Base-by-base conservation (phyloP, 176 grass and related monocot species). In the Zea luxurians region DNA sequence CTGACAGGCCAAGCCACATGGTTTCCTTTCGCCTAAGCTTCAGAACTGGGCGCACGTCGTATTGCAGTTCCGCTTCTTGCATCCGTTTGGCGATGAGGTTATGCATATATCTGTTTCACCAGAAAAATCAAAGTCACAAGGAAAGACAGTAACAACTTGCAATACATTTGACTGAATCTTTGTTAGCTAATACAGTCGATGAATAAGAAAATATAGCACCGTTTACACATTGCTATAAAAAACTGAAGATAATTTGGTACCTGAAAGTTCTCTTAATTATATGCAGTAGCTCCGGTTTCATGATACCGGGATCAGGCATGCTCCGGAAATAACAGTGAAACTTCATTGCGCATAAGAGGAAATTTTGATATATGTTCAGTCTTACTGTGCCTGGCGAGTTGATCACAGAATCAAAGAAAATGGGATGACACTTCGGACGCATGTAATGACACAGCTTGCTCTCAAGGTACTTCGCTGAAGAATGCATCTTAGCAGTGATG, bases 331-430 rank as follows among this genome's bases (percentile, higher is more conserved):
- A 97, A 64, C 89, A 91, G 66, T 93, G 94, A 63, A 97, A 97
- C 80, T 97, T 97, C 94, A 97, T 97, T 52, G 94, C 94, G 5
- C 91, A 91, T 66, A 97, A 72, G 41, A 93, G 80, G 84, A 97
- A 92, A 53, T 83, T 80, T 65, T 97, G 94, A 73, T 97, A 93
- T 36, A 82, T 55, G 84, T 97, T 97, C 79, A 93, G 74, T 78
- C 87, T 83, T 58, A 97, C 74, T 12, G 83, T 90, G 44, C 82
- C 48, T 10, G 87, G 85, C 38, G 89, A 92, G 65, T 97, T 97
- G 72, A 97, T 93, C 49, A 20, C 88, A 64, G 89, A 91, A 70
- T 97, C 94, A 11, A 93, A 97, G 35, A 97, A 87, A 71, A 97
- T 90, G 10, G 89, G 84, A 80, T 93, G 91, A 61, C 94, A 93